Evolutionary conservation across 1,284 basidiomycete genomes (phyloP), one percentile per base, ranked within the genome.

Genomic region (Pyrrhoderma noxium): DNA sequence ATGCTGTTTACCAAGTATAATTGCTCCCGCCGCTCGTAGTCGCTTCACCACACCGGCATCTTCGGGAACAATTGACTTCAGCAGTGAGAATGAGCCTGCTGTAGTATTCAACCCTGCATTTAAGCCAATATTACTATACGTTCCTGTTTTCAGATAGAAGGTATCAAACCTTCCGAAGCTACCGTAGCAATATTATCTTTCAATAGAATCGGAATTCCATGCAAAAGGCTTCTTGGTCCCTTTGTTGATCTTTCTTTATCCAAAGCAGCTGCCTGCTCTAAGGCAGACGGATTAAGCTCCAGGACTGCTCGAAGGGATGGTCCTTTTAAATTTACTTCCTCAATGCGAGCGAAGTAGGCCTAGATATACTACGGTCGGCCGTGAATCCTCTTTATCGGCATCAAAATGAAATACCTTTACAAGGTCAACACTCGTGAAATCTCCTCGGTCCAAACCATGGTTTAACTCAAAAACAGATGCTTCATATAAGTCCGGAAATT

Each of bases 261-360:
- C 7, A 84, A 65, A 2, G 62, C 65, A 0, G 70, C 72, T 8
- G 80, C 80, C 60, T 80, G 69, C 9, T 57, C 56, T 8, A 84
- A 61, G 1, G 82, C 83, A 13, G 70, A 73, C 0, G 82, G 81
- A 56, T 82, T 85, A 1, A 67, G 69, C 60, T 85, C 82, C 34
- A 86, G 68, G 1, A 88, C 71, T 0, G 83, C 82, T 3, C 78
- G 73, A 18, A 88, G 65, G 1, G 62, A 62, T 2, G 82, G 76
- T 0, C 82, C 82, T 52, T 78, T 62, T n/a, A 77, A 59, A 59
- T 87, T 85, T 39, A 85, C 84, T 61, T 87, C 82, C 8, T 80
- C 76, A 41, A 86, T 85, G 2, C 84, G 73, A 2, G 79, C 75
- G 49, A 85, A 74, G 61, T 88, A 87, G 0, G 82, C 81, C 79